phyloP scores from a whole-genome alignment of 768 basidiomycete species.

The Lactifluus piperatus region DNA sequence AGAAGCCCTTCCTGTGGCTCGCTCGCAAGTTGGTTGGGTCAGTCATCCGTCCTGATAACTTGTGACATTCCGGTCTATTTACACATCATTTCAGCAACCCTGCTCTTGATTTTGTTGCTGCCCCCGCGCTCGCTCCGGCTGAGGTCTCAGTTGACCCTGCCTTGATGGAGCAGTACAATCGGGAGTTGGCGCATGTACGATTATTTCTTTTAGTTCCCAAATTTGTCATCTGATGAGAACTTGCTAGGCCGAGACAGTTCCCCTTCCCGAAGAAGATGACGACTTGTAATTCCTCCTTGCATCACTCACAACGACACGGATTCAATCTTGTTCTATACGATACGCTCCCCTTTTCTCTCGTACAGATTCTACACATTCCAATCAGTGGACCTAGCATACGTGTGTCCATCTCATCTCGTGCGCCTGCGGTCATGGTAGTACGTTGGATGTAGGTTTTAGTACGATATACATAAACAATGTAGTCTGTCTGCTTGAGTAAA shows the following conservation, averaged over 20 bases:
- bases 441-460: conserved; percentile 2
- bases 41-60: conserved; percentile 25
- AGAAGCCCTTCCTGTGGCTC: conserved; percentile 99
- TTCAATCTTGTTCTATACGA: conserved; percentile 8
- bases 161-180: conserved; percentile 73
- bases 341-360: neutral
- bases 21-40: conserved; percentile 96
- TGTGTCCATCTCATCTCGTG: neutral
- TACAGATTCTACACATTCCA: conserved; percentile 6
- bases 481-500: conserved; percentile 10
- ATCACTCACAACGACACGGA: conserved; percentile 7
- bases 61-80: neutral
- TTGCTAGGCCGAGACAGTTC: conserved; percentile 73
- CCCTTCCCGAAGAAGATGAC: conserved; percentile 97
- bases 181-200: conserved; percentile 62
- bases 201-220: neutral
- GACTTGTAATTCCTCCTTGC: conserved; percentile 45
- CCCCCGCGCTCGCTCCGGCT: conserved; percentile 90
- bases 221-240: conserved; percentile 3
- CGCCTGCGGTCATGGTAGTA: neutral
- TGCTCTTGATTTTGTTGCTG: conserved; percentile 89
- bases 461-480: conserved; percentile 5
- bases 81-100: conserved; percentile 49
- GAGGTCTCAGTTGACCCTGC: conserved; percentile 76
- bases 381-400: neutral